Conservation (phyloP, 1,284 basidiomycete species). For the Ustilago cynodontis region DNA sequence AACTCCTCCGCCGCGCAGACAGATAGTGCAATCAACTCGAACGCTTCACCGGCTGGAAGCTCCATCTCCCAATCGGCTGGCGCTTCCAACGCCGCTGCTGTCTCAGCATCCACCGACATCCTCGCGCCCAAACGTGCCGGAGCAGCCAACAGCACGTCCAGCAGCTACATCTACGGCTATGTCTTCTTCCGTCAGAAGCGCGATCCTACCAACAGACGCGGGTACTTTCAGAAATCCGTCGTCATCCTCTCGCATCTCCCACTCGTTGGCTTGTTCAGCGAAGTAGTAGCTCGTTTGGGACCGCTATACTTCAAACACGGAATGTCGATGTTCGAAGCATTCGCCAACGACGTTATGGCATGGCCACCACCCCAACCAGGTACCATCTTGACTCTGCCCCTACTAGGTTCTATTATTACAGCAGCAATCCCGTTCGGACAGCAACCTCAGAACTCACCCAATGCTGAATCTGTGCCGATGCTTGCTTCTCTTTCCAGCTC, state of each 20-base stretch:
- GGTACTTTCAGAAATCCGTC: conserved; percentile 77
- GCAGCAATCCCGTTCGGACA: conserved; percentile 61
- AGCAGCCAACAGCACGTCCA: conserved; percentile 54
- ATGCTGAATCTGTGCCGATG: conserved; percentile 36
- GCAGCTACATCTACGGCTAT: conserved; percentile 68
- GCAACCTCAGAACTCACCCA: conserved; percentile 59
- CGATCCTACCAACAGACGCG: conserved; percentile 61
- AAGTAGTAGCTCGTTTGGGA: conserved; percentile 79
- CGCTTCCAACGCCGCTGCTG: neutral
- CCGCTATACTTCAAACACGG: conserved; percentile 66
- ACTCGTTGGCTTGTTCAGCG: conserved; percentile 84
- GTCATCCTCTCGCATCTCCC: conserved; percentile 86
- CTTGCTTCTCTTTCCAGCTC: conserved; percentile 1
- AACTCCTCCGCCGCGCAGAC: neutral
- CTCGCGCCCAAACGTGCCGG: conserved; percentile 6
- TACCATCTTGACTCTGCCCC: conserved; percentile 55
- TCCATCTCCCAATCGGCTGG: conserved; percentile 6
- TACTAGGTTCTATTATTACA: conserved; percentile 55
- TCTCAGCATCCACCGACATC: conserved; percentile 10
- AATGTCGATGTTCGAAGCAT: conserved; percentile 63
- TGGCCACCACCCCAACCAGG: conserved; percentile 64
- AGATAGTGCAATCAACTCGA: neutral
- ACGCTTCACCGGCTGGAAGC: conserved; percentile 10
- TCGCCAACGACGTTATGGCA: conserved; percentile 54
- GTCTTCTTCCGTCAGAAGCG: conserved; percentile 67